phyloP scores from a whole-genome alignment of 2,329 filamentous ascomycete species.

The Dichotomopilus funicola region DNA sequence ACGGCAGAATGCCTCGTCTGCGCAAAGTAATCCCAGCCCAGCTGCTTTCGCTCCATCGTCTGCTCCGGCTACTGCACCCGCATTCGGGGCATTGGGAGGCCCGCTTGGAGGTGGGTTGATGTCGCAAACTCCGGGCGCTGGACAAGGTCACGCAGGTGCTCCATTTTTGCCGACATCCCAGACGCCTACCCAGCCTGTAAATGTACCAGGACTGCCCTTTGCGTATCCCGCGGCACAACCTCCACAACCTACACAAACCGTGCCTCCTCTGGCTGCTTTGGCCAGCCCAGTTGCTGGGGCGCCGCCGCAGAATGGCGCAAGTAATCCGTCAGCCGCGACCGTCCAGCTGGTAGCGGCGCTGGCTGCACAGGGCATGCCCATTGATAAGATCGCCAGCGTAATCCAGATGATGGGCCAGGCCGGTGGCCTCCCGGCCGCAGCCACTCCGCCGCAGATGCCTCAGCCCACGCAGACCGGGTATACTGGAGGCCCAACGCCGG shows the following conservation, averaged over 20 bases:
- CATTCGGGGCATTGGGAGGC: slow-evolving; percentile 16
- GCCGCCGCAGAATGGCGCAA: slow-evolving; percentile 23
- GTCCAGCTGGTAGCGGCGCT: slow-evolving; percentile 69
- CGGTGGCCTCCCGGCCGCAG: slow-evolving; percentile 27
- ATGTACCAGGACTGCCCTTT: slow-evolving; percentile 37
- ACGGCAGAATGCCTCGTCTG: slow-evolving; percentile 57
- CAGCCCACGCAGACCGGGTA: slow-evolving; percentile 39
- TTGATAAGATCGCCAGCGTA: slow-evolving; percentile 67
- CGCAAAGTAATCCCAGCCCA: slow-evolving; percentile 35
- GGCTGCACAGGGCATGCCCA: slow-evolving; percentile 65
- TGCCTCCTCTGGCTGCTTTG: slow-evolving; percentile 22
- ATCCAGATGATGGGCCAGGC: slow-evolving; percentile 43
- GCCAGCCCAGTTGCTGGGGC: slow-evolving; percentile 26
- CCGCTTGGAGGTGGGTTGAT: slow-evolving; percentile 25
- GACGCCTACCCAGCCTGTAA: slow-evolving; percentile 52
- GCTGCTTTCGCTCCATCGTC: slow-evolving; percentile 40
- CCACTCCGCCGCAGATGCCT: slow-evolving; percentile 31
- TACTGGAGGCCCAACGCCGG: slow-evolving; percentile 22
- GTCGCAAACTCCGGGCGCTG: slow-evolving; percentile 18
- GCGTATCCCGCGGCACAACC: slow-evolving; percentile 27
- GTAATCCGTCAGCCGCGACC: slow-evolving; percentile 38
- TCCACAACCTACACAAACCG: background rate
- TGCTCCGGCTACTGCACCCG: slow-evolving; percentile 26
- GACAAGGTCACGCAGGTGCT: slow-evolving; percentile 21
- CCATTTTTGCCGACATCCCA: slow-evolving; percentile 33